A percentile compares a stretch with the other conserved stretches of the same genome.
Evolutionary conservation across 345 rosid species (phyloP).

Genomic region (Pugionium cornutum): DNA sequence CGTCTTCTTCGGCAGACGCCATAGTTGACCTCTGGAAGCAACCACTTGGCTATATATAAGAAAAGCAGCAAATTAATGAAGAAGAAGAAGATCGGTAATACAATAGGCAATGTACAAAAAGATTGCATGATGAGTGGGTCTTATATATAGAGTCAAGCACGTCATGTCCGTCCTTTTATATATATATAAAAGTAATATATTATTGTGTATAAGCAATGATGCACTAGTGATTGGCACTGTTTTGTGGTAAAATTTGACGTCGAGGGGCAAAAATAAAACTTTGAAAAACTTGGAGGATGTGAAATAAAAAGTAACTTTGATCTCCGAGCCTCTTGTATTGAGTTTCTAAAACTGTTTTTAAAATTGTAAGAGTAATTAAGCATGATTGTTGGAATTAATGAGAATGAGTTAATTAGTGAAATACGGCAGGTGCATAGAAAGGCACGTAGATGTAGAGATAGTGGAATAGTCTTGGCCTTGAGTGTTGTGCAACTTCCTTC

Average conservation of each 20-base stretch:
- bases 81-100: neutral
- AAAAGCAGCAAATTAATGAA: constrained; percentile 20
- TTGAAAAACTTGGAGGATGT: constrained; percentile 1
- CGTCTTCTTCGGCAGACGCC: constrained; percentile 36
- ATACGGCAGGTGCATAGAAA: constrained; percentile 32
- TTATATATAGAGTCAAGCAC: constrained; percentile 40
- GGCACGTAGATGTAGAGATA: constrained; percentile 31
- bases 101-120: constrained; percentile 23
- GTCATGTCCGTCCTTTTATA: constrained; percentile 27
- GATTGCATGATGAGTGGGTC: constrained; percentile 39
- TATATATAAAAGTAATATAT: constrained; percentile 21
- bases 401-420: too few species aligned
- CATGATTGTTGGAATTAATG: constrained; percentile 23
- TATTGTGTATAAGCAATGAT: constrained; percentile 34
- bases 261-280: constrained; percentile 17
- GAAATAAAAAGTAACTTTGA: neutral
- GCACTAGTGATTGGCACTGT: constrained; percentile 28
- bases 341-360: constrained; percentile 24
- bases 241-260: neutral
- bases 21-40: constrained; percentile 23
- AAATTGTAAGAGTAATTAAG: constrained; percentile 22
- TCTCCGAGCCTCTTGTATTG: constrained; percentile 36
- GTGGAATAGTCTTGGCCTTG: constrained; percentile 40
- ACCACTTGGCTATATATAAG: constrained; percentile 14
- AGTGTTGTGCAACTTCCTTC: constrained; percentile 36